Evolutionary conservation across 2,329 filamentous ascomycete species (phyloP).

Genomic region (Cordyceps farinosa): DNA sequence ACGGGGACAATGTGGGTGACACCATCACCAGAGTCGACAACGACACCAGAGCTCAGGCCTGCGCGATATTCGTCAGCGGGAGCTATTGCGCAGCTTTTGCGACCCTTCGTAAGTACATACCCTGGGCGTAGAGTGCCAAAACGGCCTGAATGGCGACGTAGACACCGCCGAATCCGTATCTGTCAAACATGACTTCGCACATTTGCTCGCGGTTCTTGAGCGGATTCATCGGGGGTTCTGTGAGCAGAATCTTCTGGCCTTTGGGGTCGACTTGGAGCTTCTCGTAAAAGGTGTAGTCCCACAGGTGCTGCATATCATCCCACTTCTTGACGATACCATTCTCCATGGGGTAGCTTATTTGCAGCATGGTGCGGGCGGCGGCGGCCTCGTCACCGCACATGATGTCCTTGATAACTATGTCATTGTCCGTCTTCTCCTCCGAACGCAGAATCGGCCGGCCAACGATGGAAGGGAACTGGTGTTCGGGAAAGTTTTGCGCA

Average conservation of each 20-base stretch:
- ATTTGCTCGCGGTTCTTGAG: conserved; percentile 96
- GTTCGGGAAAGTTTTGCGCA: conserved; percentile 98
- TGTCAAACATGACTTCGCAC: conserved; percentile 99
- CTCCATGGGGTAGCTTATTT: conserved; percentile 99
- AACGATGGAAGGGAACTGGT: conserved; percentile 97
- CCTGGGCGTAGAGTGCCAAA: conserved; percentile 92
- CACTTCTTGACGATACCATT: conserved; percentile 99
- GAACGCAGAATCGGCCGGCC: conserved; percentile 95
- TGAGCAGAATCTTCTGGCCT: conserved; percentile 94
- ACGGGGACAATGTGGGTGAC: conserved; percentile 98
- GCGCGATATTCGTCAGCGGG: conserved; percentile 18
- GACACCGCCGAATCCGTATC: conserved; percentile 92
- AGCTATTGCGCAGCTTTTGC: not conserved
- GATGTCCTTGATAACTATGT: conserved; percentile 85
- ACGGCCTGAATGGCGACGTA: conserved; percentile 98
- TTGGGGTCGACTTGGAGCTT: conserved; percentile 91
- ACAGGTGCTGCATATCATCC: conserved; percentile 99
- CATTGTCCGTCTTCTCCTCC: conserved; percentile 69
- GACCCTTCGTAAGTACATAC: conserved; percentile 42
- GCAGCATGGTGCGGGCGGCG: conserved; percentile 91
- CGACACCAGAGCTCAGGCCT: conserved; percentile 90
- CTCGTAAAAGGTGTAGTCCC: conserved; percentile 98
- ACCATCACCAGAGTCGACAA: conserved; percentile 96
- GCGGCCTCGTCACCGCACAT: conserved; percentile 99
- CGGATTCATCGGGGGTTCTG: conserved; percentile 97